Evolutionary conservation across 345 rosid genomes (phyloP).

Genomic region (Boechera retrofracta): DNA sequence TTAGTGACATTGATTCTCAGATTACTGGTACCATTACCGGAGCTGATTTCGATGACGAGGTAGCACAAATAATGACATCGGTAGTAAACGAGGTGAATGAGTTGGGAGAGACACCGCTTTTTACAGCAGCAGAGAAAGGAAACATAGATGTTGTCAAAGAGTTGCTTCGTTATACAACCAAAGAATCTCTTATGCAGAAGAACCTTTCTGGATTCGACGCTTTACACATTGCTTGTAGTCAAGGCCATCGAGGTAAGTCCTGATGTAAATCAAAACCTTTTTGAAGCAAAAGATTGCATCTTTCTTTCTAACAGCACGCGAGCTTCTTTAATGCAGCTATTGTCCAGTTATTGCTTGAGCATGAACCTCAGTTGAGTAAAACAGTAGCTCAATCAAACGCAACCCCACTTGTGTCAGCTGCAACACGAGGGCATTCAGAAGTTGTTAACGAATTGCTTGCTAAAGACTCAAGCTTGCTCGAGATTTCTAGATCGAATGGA

Average conservation of each 20-base stretch:
- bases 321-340: slow-evolving; percentile 59
- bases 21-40: slow-evolving; percentile 65
- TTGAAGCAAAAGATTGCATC: not conserved
- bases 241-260: slow-evolving; percentile 80
- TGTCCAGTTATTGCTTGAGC: slow-evolving; percentile 71
- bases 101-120: slow-evolving; percentile 90
- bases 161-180: slow-evolving; percentile 61
- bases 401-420: slow-evolving; percentile 86
- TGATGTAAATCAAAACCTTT: not conserved
- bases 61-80: slow-evolving; percentile 68
- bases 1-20: slow-evolving; percentile 77
- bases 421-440: slow-evolving; percentile 69
- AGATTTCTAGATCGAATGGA: slow-evolving; percentile 71
- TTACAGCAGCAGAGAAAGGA: slow-evolving; percentile 86
- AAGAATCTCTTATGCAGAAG: slow-evolving; percentile 67
- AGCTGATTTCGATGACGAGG: slow-evolving; percentile 85
- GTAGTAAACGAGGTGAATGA: slow-evolving; percentile 91
- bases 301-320: not conserved
- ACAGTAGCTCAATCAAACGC: slow-evolving; percentile 83
- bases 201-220: slow-evolving; percentile 73
- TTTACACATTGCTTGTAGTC: slow-evolving; percentile 81
- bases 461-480: slow-evolving; percentile 65
- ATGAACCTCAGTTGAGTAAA: slow-evolving; percentile 66
- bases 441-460: slow-evolving; percentile 70
- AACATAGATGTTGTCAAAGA: slow-evolving; percentile 77